Conservation (phyloP, 148 eudicot species). For the Hydrangea macrophylla region DNA sequence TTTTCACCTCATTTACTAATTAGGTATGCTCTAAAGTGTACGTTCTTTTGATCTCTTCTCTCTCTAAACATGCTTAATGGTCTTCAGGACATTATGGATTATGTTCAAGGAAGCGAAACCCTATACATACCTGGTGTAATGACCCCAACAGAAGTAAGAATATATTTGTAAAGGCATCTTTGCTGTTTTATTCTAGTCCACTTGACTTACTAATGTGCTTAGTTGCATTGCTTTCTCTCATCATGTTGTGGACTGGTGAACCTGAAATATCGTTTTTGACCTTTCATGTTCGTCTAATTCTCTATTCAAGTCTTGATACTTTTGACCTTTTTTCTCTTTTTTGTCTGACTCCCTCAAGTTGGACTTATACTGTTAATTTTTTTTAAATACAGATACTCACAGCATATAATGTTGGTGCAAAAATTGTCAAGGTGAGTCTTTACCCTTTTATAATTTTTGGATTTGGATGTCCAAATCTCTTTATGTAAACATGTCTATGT, state of each 20-base stretch:
- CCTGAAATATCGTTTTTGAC: no score
- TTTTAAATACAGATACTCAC: slow-evolving; percentile 52
- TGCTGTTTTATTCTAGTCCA: background rate
- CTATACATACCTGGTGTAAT: slow-evolving; percentile 88
- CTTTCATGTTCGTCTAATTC: background rate
- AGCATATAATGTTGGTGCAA: slow-evolving; percentile 70
- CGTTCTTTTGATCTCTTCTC: background rate
- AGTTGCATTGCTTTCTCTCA: background rate
- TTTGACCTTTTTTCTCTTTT: background rate
- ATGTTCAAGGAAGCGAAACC: slow-evolving; percentile 39
- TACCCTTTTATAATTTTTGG: slow-evolving; percentile 2
- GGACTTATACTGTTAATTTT: background rate
- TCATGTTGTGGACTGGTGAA: background rate
- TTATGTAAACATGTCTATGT: background rate
- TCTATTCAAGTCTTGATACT: slow-evolving; percentile 1
- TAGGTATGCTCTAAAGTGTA: background rate
- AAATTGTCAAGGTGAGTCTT: slow-evolving; percentile 63
- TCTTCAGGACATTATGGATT: slow-evolving; percentile 51
- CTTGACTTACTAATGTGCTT: background rate
- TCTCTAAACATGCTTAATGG: background rate
- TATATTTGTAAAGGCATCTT: background rate
- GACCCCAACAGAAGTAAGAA: slow-evolving; percentile 88
- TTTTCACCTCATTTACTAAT: background rate
- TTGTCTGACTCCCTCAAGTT: no score
- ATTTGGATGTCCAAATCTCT: slow-evolving; percentile 1